Base-by-base conservation (phyloP, 2,329 filamentous ascomycete genomes). In the Lachnellula willkommii region DNA sequence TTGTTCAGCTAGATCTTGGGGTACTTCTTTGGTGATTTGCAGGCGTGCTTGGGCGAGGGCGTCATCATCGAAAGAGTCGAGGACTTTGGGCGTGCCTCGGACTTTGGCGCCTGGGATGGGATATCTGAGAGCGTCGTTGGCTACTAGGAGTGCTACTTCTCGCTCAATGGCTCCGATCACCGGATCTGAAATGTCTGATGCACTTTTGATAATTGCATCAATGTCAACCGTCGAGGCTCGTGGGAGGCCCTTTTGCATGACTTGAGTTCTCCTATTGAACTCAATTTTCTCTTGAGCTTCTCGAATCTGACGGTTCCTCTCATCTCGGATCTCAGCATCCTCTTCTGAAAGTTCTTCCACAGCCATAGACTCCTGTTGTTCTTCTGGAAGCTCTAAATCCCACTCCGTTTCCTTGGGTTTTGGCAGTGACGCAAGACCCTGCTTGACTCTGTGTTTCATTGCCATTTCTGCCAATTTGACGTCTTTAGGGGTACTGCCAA, bases 401-500 rank as follows among this genome's bases (percentile, higher is more conserved):
- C 90, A 97, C 63, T 96, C 92, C 0, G 84, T 88, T 68, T 96
- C 90, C 68, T 95, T 96, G 0, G 94, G 94, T 68, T 89, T 95
- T 1, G 94, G 94, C 15, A 99, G 78, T 22, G 89, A 84, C 4
- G 90, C 82, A n/a, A 99, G 81, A 43, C 87, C 82, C 50, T 82
- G 79, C 57, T 83, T 83, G 6, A 99, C 76, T 60, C 87, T 83
- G 58, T 83, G 80, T 45, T 85, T 85, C 62, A 85, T 72, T 5
- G 85, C 83, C 57, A 86, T 77, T 59, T 95, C 87, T 22, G 83
- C 83, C 64, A 88, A 74, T 65, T 82, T 87, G 28, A 91, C 74
- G 57, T 96, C 91, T 45, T 83, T 81, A 3, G 90, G 89, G 2
- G 92, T 95, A 52, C 85, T 86, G 7, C 83, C 84, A 20, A 88